phyloP scores from a whole-genome alignment of 805 yeast species.

The Zygosaccharomyces bailii region DNA sequence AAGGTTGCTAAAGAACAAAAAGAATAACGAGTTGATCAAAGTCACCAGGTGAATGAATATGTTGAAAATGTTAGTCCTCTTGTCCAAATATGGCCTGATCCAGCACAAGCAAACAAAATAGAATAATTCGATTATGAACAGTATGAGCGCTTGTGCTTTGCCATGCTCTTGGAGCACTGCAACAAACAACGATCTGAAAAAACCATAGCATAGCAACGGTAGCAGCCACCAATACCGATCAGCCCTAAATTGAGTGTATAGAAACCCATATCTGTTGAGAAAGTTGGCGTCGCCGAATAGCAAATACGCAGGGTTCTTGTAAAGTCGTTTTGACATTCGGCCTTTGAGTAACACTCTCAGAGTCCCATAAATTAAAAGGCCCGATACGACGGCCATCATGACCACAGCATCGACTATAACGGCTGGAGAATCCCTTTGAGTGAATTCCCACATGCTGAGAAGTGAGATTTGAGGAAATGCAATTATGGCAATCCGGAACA shows the following conservation, averaged over 20 bases:
- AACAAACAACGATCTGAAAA: conserved; percentile 75
- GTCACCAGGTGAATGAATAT: conserved; percentile 78
- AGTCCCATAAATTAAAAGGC: conserved; percentile 69
- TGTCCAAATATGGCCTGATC: conserved; percentile 89
- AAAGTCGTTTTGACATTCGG: conserved; percentile 60
- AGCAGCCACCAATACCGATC: conserved; percentile 79
- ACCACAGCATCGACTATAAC: conserved; percentile 75
- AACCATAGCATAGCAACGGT: conserved; percentile 59
- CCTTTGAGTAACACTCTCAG: conserved; percentile 73
- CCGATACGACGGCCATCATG: conserved; percentile 54
- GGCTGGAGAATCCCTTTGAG: conserved; percentile 79
- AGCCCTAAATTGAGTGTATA: conserved; percentile 89
- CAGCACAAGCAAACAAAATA: conserved; percentile 64
- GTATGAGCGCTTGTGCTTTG: conserved; percentile 71
- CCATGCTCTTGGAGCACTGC: conserved; percentile 83
- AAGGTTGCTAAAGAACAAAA: conserved; percentile 80
- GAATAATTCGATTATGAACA: conserved; percentile 70
- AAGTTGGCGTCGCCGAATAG: conserved; percentile 79
- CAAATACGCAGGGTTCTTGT: conserved; percentile 88
- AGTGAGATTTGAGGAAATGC: conserved; percentile 86
- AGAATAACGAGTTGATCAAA: conserved; percentile 79
- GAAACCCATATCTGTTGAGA: conserved; percentile 84
- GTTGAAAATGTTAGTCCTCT: conserved; percentile 89
- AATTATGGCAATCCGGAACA: conserved; percentile 76
- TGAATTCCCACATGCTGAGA: conserved; percentile 85